A percentile compares a stretch with the other conserved stretches of the same genome.
Conservation (phyloP, 768 basidiomycete genomes). For the Mycena pura region DNA sequence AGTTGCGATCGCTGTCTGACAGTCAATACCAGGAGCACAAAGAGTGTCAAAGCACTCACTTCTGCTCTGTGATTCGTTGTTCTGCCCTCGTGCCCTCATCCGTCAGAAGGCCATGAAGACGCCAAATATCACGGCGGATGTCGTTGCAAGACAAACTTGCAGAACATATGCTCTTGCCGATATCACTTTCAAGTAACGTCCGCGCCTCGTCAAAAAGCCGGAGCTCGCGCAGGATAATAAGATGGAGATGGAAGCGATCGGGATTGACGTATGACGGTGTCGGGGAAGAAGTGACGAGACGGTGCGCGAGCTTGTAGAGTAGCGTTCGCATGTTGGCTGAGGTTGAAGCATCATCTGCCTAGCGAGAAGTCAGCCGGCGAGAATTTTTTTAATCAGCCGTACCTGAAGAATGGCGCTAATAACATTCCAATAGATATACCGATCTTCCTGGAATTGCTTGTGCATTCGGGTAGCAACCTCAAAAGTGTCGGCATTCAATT, state of each 20-base stretch:
- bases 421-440: constrained; percentile 84
- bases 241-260: constrained; percentile 81
- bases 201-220: constrained; percentile 73
- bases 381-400: constrained; percentile 2
- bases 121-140: constrained; percentile 75
- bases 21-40: constrained; percentile 11
- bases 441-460: constrained; percentile 83
- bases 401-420: constrained; percentile 85
- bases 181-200: constrained; percentile 69
- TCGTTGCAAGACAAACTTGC: constrained; percentile 80
- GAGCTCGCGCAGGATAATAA: constrained; percentile 74
- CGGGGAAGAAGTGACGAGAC: constrained; percentile 69
- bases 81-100: constrained; percentile 72
- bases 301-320: constrained; percentile 78
- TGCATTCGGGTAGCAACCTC: constrained; percentile 83
- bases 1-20: constrained; percentile 73
- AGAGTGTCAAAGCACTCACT: constrained; percentile 46
- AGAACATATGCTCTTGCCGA: constrained; percentile 70
- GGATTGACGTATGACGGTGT: constrained; percentile 68
- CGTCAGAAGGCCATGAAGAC: constrained; percentile 55
- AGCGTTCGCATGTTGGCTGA: constrained; percentile 66
- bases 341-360: constrained; percentile 78
- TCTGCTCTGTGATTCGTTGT: constrained; percentile 62
- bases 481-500: constrained; percentile 10
- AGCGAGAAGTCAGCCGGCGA: background rate